These are phyloP conservation scores for Dillenia turbinata DNA, from an alignment of 164 flowering plant species.

Conservation along the genomic window DNA sequence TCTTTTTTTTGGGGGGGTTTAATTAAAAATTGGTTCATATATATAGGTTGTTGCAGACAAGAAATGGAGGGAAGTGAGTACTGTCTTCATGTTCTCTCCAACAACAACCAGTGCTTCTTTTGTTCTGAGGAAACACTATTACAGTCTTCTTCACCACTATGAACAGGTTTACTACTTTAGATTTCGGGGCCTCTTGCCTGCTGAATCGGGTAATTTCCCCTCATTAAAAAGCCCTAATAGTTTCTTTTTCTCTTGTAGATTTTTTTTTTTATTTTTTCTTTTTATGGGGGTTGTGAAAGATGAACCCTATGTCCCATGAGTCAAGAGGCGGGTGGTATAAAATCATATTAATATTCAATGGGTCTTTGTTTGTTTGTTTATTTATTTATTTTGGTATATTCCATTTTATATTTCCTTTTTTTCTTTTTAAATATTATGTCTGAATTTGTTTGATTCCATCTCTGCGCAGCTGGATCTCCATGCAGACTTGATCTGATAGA, in stretches of 20 bases:
- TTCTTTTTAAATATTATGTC: too few relatives aligned
- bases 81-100: constrained; percentile 57
- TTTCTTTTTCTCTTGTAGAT: background rate
- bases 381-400: too few relatives aligned
- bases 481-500: too few relatives aligned
- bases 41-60: constrained; percentile 66
- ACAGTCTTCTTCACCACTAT: constrained; percentile 52
- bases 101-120: constrained; percentile 88
- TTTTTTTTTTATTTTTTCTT: background rate
- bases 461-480: too few relatives aligned
- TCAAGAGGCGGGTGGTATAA: too few relatives aligned
- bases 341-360: too few relatives aligned
- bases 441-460: too few relatives aligned
- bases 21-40: too few relatives aligned
- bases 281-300: too few relatives aligned
- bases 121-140: constrained; percentile 72
- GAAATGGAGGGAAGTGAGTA: constrained; percentile 88
- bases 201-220: constrained; percentile 26
- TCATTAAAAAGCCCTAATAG: background rate
- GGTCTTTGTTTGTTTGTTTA: too few relatives aligned
- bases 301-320: too few relatives aligned
- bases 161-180: constrained; percentile 76
- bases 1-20: background rate
- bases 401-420: too few relatives aligned
- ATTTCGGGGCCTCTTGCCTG: constrained; percentile 33